Evolutionary conservation across 768 basidiomycete species (phyloP), one percentile per base, ranked within the genome.

Genomic region (Auriculariales sp.): DNA sequence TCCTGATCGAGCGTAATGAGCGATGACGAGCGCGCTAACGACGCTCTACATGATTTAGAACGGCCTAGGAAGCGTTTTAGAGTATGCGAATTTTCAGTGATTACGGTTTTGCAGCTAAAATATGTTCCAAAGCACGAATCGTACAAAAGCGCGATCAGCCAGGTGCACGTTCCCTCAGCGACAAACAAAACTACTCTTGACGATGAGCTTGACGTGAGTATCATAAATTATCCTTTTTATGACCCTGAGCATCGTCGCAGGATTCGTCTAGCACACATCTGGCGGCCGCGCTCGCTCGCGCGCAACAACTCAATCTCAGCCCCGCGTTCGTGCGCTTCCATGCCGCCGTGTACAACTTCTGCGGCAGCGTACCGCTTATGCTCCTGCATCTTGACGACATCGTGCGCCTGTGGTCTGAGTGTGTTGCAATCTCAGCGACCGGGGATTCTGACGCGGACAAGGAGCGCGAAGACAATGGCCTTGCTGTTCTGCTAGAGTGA

Each of bases 341-440:
- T 2, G 69, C 72, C 51, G 71, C 72, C 53, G 77, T 72, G 0
- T 73, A 79, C 34, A 62, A 71, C 0, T 66, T 88, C 32, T 78
- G 83, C 4, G 72, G 77, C 2, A 88, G 84, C 3, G 77, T 92
- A 74, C 81, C 88, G 1, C 66, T 90, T 27, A 72, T 93, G 12
- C 68, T 93, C 6, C 84, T 87, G 57, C 81, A 90, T 62, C 85
- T 83, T 78, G 66, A 69, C 54, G 77, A 82, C 12, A 71, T 93
- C 2, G 66, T 81, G 19, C 66, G 72, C 1, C 55, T 79, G 3
- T 91, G 88, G 88, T 59, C 74, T 17, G 66, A 61, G 9, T 75
- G 78, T 0, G 59, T 85, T 28, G 71, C 73, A 35, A 57, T 55
- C 11, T 71, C 81, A 3, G n/a, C n/a, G n/a, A n/a, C n/a, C n/a